Conservation (phyloP, 129 eudicot genomes). For the Erigeron canadensis region DNA sequence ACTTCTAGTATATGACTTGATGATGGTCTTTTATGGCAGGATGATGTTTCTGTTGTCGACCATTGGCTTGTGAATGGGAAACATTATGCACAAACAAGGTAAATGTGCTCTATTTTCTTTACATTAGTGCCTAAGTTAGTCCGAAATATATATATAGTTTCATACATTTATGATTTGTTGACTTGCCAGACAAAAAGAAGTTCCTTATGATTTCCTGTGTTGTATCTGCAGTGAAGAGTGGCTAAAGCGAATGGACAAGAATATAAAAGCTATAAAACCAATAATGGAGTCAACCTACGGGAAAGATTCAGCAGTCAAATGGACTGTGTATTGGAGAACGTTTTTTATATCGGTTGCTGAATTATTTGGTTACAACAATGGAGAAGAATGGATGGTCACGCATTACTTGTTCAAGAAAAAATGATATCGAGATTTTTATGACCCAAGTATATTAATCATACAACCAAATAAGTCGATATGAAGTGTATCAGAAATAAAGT, state of each 20-base stretch:
- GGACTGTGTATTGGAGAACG: constrained; percentile 96
- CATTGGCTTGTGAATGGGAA: constrained; percentile 97
- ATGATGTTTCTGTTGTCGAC: constrained; percentile 75
- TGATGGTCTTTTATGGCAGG: constrained; percentile 45
- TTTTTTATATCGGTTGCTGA: constrained; percentile 94
- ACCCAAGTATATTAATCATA: background rate
- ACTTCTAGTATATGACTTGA: background rate
- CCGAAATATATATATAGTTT: background rate
- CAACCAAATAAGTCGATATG: background rate
- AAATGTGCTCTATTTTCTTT: constrained; percentile 10
- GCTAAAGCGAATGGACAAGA: constrained; percentile 93
- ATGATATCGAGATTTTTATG: constrained; percentile 8
- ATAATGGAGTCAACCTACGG: constrained; percentile 96
- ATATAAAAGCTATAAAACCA: constrained; percentile 54
- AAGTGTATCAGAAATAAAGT: constrained; percentile 2
- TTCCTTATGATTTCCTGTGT: background rate
- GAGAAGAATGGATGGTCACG: constrained; percentile 99
- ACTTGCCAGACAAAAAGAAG: too few relatives aligned
- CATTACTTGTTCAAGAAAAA: constrained; percentile 86
- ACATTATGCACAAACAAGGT: constrained; percentile 96
- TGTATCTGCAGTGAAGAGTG: constrained; percentile 80
- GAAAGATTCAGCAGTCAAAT: constrained; percentile 82
- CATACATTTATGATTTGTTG: background rate
- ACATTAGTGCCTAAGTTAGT: background rate
- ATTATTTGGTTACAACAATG: constrained; percentile 76